Evolutionary conservation across 2,329 filamentous ascomycete genomes (phyloP), one percentile per base, ranked within the genome.

Genomic region (Colletotrichum tropicicola): DNA sequence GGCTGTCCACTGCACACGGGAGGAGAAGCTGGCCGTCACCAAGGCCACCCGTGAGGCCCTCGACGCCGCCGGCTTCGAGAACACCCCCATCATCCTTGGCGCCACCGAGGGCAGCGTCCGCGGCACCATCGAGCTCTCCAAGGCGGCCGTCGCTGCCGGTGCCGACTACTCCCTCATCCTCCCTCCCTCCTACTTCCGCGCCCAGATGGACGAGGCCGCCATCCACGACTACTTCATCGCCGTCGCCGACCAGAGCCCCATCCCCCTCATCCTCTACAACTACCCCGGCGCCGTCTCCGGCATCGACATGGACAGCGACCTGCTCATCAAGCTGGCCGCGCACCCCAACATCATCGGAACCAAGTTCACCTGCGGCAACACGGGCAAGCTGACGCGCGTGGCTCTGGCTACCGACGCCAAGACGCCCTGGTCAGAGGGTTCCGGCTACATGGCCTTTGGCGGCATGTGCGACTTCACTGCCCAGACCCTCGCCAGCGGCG

Each of bases 351-450:
- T 97, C 73, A 82, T 94, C 68, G 93, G 93, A 68, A 94, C 92
- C 59, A 97, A 97, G 78, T 97, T 97, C 83, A 97, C 93, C 41
- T 97, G 93, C 76, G 93, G 92, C 69, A 96, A 93, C 82, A 96
- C 92, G 1, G 93, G 93, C 68, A 97, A 97, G 81, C 85, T 97
- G 69, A 95, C 93, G 12, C 89, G 93, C 30, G 92, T 97, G 5
- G 92, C 93, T 6, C 79, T 86, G 13, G 92, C 89, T 47, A 88
- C 90, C 49, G 82, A 91, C 71, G 92, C 93, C 61, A 88, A 89
- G 77, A 93, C 90, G 0, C 88, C 91, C 10, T 79, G 75, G 65
- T 75, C 79, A 7, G 80, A 85, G 66, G 87, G 87, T 32, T 87
- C 83, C 19, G 89, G 88, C 10, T 97, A 94, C 82, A 91, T 96